These are phyloP conservation scores for Cystofilobasidium bisporidii DNA, from an alignment of 768 basidiomycete genomes.

Conservation along the genomic window DNA sequence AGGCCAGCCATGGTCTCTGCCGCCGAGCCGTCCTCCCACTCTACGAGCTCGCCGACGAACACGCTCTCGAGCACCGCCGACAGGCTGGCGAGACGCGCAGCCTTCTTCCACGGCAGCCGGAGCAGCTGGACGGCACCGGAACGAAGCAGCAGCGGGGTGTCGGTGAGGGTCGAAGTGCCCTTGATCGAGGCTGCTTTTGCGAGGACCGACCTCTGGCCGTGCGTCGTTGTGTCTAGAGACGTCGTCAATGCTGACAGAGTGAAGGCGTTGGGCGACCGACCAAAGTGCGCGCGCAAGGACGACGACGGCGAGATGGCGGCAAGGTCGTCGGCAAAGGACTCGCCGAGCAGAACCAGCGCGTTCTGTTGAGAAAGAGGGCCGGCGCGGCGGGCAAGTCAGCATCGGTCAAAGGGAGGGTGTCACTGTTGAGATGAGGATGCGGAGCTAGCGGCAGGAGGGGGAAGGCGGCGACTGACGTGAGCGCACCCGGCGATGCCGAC, in stretches of 20 bases:
- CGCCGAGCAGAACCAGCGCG: conserved; percentile 17
- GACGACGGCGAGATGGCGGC: conserved; percentile 65
- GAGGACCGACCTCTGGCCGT: conserved; percentile 7
- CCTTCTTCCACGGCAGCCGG: conserved; percentile 65
- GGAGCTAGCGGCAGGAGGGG: neutral
- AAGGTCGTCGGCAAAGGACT: conserved; percentile 39
- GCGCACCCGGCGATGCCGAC: conserved; percentile 69
- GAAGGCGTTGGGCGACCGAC: conserved; percentile 61
- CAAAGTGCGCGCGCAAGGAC: conserved; percentile 66
- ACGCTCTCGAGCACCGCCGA: conserved; percentile 57
- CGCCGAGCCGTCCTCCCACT: conserved; percentile 66
- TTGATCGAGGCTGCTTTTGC: neutral
- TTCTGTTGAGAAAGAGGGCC: conserved; percentile 14
- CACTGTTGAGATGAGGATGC: no score
- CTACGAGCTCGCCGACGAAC: conserved; percentile 53
- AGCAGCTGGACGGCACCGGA: conserved; percentile 65
- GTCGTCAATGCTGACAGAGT: conserved; percentile 1
- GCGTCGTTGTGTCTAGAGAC: conserved; percentile 3
- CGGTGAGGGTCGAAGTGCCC: conserved; percentile 69
- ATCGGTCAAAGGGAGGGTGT: no score
- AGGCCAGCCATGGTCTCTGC: conserved; percentile 57
- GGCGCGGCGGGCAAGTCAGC: conserved; percentile 4
- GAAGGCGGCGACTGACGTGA: conserved; percentile 51
- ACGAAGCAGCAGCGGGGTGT: conserved; percentile 66
- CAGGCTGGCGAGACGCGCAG: conserved; percentile 67